Base-by-base conservation (phyloP, 2,329 filamentous ascomycete genomes). In the Monosporascus sp. region DNA sequence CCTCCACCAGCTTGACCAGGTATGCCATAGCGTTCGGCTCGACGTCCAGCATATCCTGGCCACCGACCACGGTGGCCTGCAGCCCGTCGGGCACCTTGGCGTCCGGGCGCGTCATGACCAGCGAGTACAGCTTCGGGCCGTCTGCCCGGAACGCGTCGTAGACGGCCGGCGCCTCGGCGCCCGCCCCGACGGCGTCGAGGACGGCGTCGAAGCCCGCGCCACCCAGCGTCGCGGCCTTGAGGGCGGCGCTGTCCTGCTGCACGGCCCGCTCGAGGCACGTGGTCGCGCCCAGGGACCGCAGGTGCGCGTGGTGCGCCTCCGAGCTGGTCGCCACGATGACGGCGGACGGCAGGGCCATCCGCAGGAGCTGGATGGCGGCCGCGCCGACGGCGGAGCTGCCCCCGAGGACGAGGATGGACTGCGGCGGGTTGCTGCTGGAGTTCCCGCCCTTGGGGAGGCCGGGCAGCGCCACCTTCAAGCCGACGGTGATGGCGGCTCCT, bases 351-450 rank as follows among this genome's bases (percentile, higher is more conserved):
- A 68, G 58, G 5, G 68, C 66, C 5, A 65, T 49, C 11, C 69
- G 68, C 3, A 72, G 62, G 15, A 72, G 63, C 55, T 72, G 69
- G 31, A 73, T 65, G 15, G 65, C 65, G 3, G 63, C 59, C 2
- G 63, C 57, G 5, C 70, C 71, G 37, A 68, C 56, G 3, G 57
- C 61, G 6, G 70, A 70, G 52, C 67, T 68, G 20, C 67, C 71
- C 37, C 70, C 69, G 0, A 72, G 58, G 14, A 73, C 60, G 2
- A 73, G 66, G 31, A 72, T 57, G 0, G 68, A 69, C 48, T 53
- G 52, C 17, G 44, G 55, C 18, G 24, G 31, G 18, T 56, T 46
- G 25, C 31, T 20, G 39, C 38, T 48, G 22, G 43, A 15, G 3
- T 25, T 17, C 7, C 50, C 48, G n/a, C 25, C 37, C 15, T 52